phyloP scores from a whole-genome alignment of 768 basidiomycete species.

The Suillus subluteus region DNA sequence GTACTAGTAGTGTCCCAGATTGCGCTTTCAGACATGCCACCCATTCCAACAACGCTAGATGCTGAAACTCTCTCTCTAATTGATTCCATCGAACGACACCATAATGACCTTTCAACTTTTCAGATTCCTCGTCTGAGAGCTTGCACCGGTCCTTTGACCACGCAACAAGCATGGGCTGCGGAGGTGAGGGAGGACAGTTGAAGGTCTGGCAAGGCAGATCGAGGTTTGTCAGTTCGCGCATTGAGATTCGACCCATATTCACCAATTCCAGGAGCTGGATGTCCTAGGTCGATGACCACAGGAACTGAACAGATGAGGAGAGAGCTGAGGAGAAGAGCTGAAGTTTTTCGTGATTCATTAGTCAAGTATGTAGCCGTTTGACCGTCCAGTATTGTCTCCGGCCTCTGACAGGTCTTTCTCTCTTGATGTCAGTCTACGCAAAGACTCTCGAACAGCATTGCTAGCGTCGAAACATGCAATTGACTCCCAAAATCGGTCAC shows the following conservation, averaged over 20 bases:
- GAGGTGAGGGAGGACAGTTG: slow-evolving; percentile 81
- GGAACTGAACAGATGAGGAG: slow-evolving; percentile 52
- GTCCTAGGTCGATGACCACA: slow-evolving; percentile 74
- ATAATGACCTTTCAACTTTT: slow-evolving; percentile 64
- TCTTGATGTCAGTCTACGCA: slow-evolving; percentile 50
- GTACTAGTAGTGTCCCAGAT: too few relatives aligned
- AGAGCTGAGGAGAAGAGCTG: slow-evolving; percentile 54
- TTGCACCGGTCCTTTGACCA: slow-evolving; percentile 68
- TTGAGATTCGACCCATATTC: background rate
- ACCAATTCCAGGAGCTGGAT: slow-evolving; percentile 57
- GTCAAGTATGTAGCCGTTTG: slow-evolving; percentile 47
- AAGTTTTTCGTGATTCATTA: slow-evolving; percentile 50
- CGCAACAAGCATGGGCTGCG: slow-evolving; percentile 74
- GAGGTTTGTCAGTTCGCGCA: slow-evolving; percentile 48
- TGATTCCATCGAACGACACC: slow-evolving; percentile 53
- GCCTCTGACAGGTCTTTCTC: slow-evolving; percentile 10
- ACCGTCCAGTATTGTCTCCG: background rate
- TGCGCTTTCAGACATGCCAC: slow-evolving; percentile 52
- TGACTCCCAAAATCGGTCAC: slow-evolving; percentile 59
- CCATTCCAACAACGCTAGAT: slow-evolving; percentile 57
- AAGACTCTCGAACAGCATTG: slow-evolving; percentile 53
- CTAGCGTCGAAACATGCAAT: slow-evolving; percentile 58
- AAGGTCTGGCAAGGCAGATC: slow-evolving; percentile 61
- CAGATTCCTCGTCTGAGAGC: slow-evolving; percentile 75
- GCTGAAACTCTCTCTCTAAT: slow-evolving; percentile 55